Evolutionary conservation across 2,329 filamentous ascomycete species (phyloP), one percentile per base, ranked within the genome.

Genomic region (Bipolaris victoriae): DNA sequence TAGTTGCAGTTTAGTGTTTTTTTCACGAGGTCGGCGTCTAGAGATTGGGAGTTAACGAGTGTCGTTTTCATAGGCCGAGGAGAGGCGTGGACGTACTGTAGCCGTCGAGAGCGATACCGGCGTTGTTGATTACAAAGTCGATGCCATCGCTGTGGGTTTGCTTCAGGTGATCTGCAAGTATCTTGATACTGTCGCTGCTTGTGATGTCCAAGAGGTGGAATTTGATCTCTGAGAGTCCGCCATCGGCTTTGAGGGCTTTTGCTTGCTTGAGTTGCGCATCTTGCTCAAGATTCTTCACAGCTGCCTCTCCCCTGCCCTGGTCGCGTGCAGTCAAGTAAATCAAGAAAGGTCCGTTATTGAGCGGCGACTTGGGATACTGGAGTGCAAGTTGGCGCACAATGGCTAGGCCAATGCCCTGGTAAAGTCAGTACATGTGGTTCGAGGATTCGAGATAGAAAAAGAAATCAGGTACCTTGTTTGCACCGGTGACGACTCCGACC

Each of bases 251-350:
- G 7, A 85, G 71, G 1, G 79, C 82, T 63, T 80, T 80, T 18
- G 81, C 80, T 35, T 78, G 55, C 58, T 79, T 79, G 31, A 84
- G 64, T 43, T 79, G 75, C 1, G 74, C 64, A 57, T 84, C 83
- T 31, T 73, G 62, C 16, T 78, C 67, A 7, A 85, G 74, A 7
- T 69, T 64, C 11, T 77, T 71, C 11, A 84, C 61, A 0, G 83
- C 83, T 37, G 78, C 77, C 64, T 81, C 78, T 36, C 83, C 83
- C 50, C 80, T 71, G 26, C 75, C 66, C 43, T 77, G 66, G 47
- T 83, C 82, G 52, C 83, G 80, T 0, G 83, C 81, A 1, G 82
- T 83, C 2, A 85, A 76, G 69, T 85, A 85, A 52, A 85, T 82
- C 33, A 83, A 72, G 24, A 85, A 75, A 2, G 80, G 75, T 1